phyloP scores from a whole-genome alignment of 2,329 filamentous ascomycete genomes.

The Scedosporium apiospermum region DNA sequence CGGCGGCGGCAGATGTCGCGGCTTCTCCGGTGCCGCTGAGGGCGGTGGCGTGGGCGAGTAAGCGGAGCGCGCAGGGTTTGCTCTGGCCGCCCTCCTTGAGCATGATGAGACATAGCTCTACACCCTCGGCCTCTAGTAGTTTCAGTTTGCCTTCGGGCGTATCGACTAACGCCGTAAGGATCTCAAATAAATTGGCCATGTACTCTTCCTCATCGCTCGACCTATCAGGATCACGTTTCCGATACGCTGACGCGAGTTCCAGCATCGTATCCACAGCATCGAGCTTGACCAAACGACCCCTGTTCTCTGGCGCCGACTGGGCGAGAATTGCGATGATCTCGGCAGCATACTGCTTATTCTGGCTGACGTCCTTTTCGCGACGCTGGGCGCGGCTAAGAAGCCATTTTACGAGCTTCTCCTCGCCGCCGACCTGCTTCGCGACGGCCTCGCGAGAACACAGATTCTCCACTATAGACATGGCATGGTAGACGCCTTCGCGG shows the following conservation, averaged over 20 bases:
- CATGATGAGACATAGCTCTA: slow-evolving; percentile 89
- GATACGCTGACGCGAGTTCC: slow-evolving; percentile 75
- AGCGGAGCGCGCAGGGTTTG: slow-evolving; percentile 65
- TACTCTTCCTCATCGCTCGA: slow-evolving; percentile 89
- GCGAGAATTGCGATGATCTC: slow-evolving; percentile 85
- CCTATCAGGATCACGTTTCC: slow-evolving; percentile 75
- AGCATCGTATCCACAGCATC: slow-evolving; percentile 74
- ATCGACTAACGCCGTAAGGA: slow-evolving; percentile 70
- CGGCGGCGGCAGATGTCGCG: slow-evolving; percentile 36
- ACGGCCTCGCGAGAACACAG: slow-evolving; percentile 62
- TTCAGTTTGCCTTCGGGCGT: slow-evolving; percentile 65
- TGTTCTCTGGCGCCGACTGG: slow-evolving; percentile 61
- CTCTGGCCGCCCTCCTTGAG: slow-evolving; percentile 79
- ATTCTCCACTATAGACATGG: slow-evolving; percentile 75
- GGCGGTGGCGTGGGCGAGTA: slow-evolving; percentile 67
- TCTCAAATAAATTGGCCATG: slow-evolving; percentile 88
- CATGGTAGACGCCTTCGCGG: slow-evolving; percentile 77
- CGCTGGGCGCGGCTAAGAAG: slow-evolving; percentile 64
- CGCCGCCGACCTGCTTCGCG: slow-evolving; percentile 61
- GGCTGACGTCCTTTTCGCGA: slow-evolving; percentile 53
- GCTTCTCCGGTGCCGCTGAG: not conserved
- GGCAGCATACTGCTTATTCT: slow-evolving; percentile 93
- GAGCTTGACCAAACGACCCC: slow-evolving; percentile 49
- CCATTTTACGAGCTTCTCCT: slow-evolving; percentile 64
- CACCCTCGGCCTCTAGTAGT: slow-evolving; percentile 81